Base-by-base conservation (phyloP, 768 basidiomycete genomes). In the Kwoniella botswanensis region DNA sequence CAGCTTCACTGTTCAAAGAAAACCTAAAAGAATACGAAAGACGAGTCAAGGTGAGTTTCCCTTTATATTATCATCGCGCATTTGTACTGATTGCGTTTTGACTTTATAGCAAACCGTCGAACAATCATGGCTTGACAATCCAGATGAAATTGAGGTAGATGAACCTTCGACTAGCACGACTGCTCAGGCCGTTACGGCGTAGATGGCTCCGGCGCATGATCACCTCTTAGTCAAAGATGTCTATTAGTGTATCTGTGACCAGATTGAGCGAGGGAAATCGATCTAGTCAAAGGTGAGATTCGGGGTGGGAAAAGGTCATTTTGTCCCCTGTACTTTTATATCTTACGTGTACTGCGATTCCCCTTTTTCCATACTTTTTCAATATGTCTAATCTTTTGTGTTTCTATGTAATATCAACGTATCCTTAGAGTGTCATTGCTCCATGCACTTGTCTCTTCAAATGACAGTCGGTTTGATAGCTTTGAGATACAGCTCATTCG, bases 1-100 rank as follows among this genome's bases (percentile, higher is more conserved):
- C 97, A 0, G 97, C 97, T 6, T 93, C 94, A 85, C 84, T 99
- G 71, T 99, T 95, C 81, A 86, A 96, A 68, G 96, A 98, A 82
- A 97, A 97, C 80, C 94, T 95, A 92, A 98, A 97, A 85, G 96
- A 98, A 86, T 98, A 98, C 82, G 92, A 96, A 59, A 86, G 94
- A 72, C 85, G 94, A 65, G 96, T 98, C 41, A 93, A 96, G 85
- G 82, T 83, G 60, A 70, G 81, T 76, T 43, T 41, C 1, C 35
- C 35, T 35, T 35, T 35, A 6, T 1, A 35, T 35, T 46, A 12
- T 46, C 41, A 2, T 62, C 43, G 4, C 17, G 2, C 24, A 43
- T 12, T 18, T 53, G 15, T 35, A 3, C 63, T 52, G 50, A 53
- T 44, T 17, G 17, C 24, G 6, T 15, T 9, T 18, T 24, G 17